Percentiles rank a stretch among this genome's conserved stretches.
These are phyloP conservation scores for Hypseocharis bilobata DNA, from an alignment of 441 rosid species.

Conservation along the genomic window DNA sequence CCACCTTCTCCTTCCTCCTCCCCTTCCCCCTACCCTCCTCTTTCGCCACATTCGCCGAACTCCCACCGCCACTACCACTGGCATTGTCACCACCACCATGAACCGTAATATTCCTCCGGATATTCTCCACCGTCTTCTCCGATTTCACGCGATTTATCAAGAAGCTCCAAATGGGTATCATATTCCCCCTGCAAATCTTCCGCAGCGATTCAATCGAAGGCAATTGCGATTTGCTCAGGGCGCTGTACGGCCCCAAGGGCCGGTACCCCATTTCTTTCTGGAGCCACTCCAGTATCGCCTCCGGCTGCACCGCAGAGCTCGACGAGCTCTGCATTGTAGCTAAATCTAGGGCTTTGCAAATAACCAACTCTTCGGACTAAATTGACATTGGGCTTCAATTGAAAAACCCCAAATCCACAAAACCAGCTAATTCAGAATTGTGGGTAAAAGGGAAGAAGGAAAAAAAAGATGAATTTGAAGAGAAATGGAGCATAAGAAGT, in stretches of 20 bases:
- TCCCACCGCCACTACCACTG: slow-evolving; percentile 24
- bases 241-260: slow-evolving; percentile 59
- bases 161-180: slow-evolving; percentile 68
- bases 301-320: slow-evolving; percentile 49
- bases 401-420: background rate
- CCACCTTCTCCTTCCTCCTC: slow-evolving; percentile 50
- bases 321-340: slow-evolving; percentile 43
- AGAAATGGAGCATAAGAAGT: too few species aligned
- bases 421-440: too few species aligned
- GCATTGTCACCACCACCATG: slow-evolving; percentile 48
- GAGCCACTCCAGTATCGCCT: slow-evolving; percentile 72
- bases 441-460: too few species aligned
- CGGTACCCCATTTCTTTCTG: slow-evolving; percentile 81
- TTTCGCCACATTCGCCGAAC: slow-evolving; percentile 32
- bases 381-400: background rate
- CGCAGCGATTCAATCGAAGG: slow-evolving; percentile 62
- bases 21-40: slow-evolving; percentile 46
- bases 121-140: slow-evolving; percentile 70
- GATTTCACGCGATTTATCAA: slow-evolving; percentile 64
- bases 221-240: slow-evolving; percentile 44
- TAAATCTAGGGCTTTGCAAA: background rate
- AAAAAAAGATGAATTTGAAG: background rate
- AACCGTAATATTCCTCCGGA: slow-evolving; percentile 61
- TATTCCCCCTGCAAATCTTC: slow-evolving; percentile 72
- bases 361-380: background rate